Conservation (phyloP, 2,329 filamentous ascomycete species). For the Ophiostoma sp. region DNA sequence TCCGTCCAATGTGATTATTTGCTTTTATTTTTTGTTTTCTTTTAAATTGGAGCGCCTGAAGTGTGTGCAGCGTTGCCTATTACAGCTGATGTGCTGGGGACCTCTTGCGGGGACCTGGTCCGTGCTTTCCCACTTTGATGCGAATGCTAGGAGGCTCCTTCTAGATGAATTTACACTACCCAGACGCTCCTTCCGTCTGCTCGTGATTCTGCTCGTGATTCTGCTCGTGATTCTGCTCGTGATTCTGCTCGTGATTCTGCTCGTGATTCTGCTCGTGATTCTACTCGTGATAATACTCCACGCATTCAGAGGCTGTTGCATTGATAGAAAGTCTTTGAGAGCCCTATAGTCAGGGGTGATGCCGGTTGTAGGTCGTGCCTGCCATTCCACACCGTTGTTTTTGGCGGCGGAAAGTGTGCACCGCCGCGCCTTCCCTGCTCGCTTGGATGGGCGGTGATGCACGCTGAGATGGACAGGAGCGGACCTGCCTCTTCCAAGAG, state of each 20-base stretch:
- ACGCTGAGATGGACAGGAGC: not conserved
- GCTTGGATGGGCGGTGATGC: not conserved
- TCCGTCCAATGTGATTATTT: conserved; percentile 11
- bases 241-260: not conserved
- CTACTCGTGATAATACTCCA: not conserved
- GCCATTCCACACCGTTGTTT: not conserved
- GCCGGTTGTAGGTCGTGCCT: not conserved
- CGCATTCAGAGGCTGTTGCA: not conserved
- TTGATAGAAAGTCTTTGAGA: not conserved
- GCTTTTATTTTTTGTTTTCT: not conserved
- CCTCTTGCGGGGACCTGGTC: conserved; percentile 11
- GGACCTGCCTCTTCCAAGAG: not conserved
- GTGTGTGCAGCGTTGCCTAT: conserved; percentile 10
- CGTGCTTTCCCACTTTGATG: conserved; percentile 18
- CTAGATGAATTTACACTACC: not conserved
- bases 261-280: no score
- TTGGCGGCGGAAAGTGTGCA: no score
- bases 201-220: no score
- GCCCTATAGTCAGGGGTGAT: not conserved
- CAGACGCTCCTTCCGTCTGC: conserved; percentile 2
- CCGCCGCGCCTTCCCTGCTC: not conserved
- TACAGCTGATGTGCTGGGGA: not conserved
- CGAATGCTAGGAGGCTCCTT: not conserved
- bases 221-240: no score
- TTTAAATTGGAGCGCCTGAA: not conserved